These are phyloP conservation scores for Fusarium sp. DNA, from an alignment of 2,329 filamentous ascomycete genomes.

Conservation along the genomic window DNA sequence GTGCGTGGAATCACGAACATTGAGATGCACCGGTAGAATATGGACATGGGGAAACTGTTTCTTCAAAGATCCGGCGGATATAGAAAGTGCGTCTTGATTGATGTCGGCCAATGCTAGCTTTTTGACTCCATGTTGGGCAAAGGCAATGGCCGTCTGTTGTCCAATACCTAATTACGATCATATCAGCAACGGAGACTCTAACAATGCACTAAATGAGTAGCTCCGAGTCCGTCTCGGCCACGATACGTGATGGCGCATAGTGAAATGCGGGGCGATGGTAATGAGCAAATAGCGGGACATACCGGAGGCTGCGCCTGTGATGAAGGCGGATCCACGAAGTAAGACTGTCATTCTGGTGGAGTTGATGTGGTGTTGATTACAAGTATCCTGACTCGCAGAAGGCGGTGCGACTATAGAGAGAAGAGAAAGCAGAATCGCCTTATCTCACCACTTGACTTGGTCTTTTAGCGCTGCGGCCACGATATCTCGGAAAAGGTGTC, in stretches of 20 bases:
- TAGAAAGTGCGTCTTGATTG: constrained; percentile 47
- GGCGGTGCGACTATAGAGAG: not conserved
- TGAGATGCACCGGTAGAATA: constrained; percentile 53
- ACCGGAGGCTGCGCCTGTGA: constrained; percentile 60
- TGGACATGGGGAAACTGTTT: constrained; percentile 52
- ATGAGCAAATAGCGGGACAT: constrained; percentile 26
- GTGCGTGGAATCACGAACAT: constrained; percentile 56
- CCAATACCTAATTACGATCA: constrained; percentile 56
- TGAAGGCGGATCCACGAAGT: constrained; percentile 57
- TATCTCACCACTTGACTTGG: not conserved
- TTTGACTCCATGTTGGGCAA: constrained; percentile 59
- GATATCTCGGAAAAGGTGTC: constrained; percentile 1
- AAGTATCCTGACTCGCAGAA: not conserved
- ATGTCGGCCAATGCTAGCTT: constrained; percentile 59
- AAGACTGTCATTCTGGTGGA: constrained; percentile 48
- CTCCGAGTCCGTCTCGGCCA: not conserved
- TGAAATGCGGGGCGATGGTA: constrained; percentile 1
- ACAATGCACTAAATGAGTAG: not conserved
- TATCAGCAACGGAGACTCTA: not conserved
- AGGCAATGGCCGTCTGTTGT: constrained; percentile 55
- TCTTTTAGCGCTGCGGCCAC: not conserved
- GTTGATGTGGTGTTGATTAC: not conserved
- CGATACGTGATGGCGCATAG: not conserved
- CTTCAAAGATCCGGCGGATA: constrained; percentile 48
- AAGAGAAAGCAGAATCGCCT: not conserved